A percentile compares a stretch with the other conserved stretches of the same genome.
These are phyloP conservation scores for Pleurozium schreberi DNA, from an alignment of 225 moss, liverwort and hornwort genomes.

Conservation along the genomic window DNA sequence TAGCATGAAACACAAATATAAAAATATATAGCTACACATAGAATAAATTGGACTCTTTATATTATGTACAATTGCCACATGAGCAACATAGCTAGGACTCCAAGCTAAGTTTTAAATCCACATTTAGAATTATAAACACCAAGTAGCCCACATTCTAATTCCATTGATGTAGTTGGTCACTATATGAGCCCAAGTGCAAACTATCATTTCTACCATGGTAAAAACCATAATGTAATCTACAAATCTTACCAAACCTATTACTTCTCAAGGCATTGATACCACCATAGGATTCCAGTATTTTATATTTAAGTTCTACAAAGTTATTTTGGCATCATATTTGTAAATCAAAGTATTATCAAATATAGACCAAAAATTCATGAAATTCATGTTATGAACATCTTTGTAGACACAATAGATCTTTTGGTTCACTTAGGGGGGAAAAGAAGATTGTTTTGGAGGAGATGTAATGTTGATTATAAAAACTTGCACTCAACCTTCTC, in stretches of 20 bases:
- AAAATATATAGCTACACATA: not conserved
- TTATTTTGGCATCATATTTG: not conserved
- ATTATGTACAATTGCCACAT: not conserved
- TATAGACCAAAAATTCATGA: not conserved
- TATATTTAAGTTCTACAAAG: too few relatives aligned
- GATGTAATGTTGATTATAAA: too few relatives aligned
- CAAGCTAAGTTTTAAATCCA: not conserved
- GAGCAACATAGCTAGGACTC: accelerated
- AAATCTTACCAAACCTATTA: too few relatives aligned
- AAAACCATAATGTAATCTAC: too few relatives aligned
- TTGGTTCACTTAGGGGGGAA: accelerated
- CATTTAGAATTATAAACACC: not conserved
- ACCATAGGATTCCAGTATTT: not conserved
- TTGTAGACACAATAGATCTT: accelerated
- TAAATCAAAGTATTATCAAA: not conserved
- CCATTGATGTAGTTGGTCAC: not conserved
- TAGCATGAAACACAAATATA: not conserved
- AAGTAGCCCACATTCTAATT: not conserved
- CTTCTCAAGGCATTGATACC: not conserved
- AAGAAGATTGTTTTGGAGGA: accelerated
- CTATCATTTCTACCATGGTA: not conserved
- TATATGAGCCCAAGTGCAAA: accelerated
- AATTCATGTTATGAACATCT: not conserved
- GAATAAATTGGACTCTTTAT: accelerated
- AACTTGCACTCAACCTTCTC: accelerated